Conservation (phyloP, 139 green algal species). For the Chlorella sp. region DNA sequence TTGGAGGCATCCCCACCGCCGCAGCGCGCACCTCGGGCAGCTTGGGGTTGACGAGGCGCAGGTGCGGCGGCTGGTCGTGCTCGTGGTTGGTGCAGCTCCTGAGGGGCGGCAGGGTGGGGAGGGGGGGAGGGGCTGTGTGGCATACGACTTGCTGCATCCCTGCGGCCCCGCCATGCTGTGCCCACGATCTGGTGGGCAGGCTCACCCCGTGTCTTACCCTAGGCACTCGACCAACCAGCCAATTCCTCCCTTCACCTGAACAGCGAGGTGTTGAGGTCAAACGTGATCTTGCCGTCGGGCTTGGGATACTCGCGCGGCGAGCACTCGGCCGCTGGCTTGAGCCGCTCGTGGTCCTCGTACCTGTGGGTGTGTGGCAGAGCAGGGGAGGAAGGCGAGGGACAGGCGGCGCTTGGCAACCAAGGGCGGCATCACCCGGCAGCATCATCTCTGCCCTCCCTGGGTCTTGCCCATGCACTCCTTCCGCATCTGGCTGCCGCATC, state of each 20-base stretch:
- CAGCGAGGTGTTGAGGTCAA: constrained; percentile 87
- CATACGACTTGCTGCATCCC: too few relatives aligned
- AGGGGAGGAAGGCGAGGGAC: not conserved
- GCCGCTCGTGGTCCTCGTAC: constrained; percentile 69
- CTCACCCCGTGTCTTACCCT: too few relatives aligned
- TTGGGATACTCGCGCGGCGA: constrained; percentile 75
- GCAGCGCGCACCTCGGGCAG: constrained; percentile 42
- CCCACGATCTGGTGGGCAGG: too few relatives aligned
- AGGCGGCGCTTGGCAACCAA: not conserved
- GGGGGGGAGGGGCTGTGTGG: not conserved
- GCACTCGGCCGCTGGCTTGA: constrained; percentile 54
- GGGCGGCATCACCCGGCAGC: not conserved
- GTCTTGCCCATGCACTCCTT: too few relatives aligned
- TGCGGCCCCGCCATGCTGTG: too few relatives aligned
- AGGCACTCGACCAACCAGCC: too few relatives aligned
- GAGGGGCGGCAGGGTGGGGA: not conserved
- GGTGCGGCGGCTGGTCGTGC: constrained; percentile 93
- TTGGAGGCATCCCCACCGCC: too few relatives aligned
- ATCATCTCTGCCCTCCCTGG: too few relatives aligned
- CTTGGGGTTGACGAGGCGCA: constrained; percentile 72
- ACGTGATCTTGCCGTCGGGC: constrained; percentile 86
- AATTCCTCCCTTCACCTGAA: constrained; percentile 51
- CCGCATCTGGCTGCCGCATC: too few relatives aligned
- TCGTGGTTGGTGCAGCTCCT: constrained; percentile 92
- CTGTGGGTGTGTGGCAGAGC: not conserved